Evolutionary conservation across 345 rosid species (phyloP), one percentile per base, ranked within the genome.

Genomic region (Erodium maritimum): DNA sequence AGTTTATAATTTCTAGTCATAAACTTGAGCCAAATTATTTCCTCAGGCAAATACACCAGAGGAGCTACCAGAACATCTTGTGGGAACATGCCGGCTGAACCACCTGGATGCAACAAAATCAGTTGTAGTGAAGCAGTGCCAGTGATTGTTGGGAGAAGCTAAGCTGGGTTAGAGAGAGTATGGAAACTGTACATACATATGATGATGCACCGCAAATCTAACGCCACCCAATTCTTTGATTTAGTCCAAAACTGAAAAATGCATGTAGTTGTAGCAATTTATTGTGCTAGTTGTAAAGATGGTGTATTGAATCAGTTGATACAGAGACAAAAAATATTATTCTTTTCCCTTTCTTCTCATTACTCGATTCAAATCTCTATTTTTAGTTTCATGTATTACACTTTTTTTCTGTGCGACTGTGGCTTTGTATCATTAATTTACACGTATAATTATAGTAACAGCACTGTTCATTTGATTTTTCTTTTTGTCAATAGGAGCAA

Each of bases 41-140:
- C 37, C 37, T 69, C 73, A 93, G 97, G 97, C 82, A 22, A 86
- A 94, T 71, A 79, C 83, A 1, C 82, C 71, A 58, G 97, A 87
- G 56, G 99, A 94, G 71, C 84, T 94, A 17, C 99, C 99, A 9
- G 99, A 94, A 65, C 45, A 63, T 64, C 76, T 93, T 17, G 71
- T 93, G 0, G 99, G 99, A 55, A 87, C 97, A 16, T 85, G 96
- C 69, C 79, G 97, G 54, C 77, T 93, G 13, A 85, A 79, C 61
- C 61, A 74, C 71, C 78, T 89, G 0, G 96, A 93, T 57, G 78
- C 46, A 17, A 62, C 88, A 5, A 93, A 89, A 75, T 65, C 97
- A 18, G 68, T 65, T 12, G 59, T 25, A 59, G 80, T 61, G 20
- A 58, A 71, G 73, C 58, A 59, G 65, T 68, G 69, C 68, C 58